Evolutionary conservation across 345 rosid genomes (phyloP).

Genomic region (Abelmoschus esculentus): DNA sequence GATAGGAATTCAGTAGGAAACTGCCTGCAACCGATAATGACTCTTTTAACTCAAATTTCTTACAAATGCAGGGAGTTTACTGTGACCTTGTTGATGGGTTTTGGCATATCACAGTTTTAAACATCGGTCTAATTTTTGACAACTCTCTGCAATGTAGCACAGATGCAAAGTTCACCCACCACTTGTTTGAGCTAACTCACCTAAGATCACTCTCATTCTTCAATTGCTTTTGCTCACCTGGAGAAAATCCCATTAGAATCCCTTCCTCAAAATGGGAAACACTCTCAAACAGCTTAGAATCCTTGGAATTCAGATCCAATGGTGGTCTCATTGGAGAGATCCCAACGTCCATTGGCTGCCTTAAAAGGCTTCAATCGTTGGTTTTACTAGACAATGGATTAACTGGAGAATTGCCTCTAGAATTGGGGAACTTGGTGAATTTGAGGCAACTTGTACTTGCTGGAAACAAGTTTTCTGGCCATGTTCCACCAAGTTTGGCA

Average conservation of each 20-base stretch:
- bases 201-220: constrained; percentile 60
- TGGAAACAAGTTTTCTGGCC: constrained; percentile 53
- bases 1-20: neutral
- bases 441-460: constrained; percentile 61
- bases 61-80: constrained; percentile 56
- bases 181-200: constrained; percentile 64
- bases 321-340: constrained; percentile 59
- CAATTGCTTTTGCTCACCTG: constrained; percentile 51
- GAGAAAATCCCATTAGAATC: constrained; percentile 19
- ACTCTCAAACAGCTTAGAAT: constrained; percentile 50
- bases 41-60: constrained; percentile 8
- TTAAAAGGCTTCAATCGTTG: constrained; percentile 53
- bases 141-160: constrained; percentile 58
- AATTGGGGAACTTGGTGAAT: constrained; percentile 38
- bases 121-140: constrained; percentile 59
- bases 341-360: constrained; percentile 44
- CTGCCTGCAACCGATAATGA: neutral
- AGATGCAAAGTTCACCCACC: constrained; percentile 45
- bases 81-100: constrained; percentile 68
- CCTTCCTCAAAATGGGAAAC: constrained; percentile 43
- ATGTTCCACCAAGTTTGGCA: constrained; percentile 45
- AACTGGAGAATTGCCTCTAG: constrained; percentile 42
- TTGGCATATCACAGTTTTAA: constrained; percentile 74
- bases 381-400: constrained; percentile 63
- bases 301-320: constrained; percentile 68